Percentiles rank a stretch among this genome's conserved stretches.
Evolutionary conservation across 805 yeast genomes (phyloP).

Genomic region (Wickerhamomyces hampshirensis): DNA sequence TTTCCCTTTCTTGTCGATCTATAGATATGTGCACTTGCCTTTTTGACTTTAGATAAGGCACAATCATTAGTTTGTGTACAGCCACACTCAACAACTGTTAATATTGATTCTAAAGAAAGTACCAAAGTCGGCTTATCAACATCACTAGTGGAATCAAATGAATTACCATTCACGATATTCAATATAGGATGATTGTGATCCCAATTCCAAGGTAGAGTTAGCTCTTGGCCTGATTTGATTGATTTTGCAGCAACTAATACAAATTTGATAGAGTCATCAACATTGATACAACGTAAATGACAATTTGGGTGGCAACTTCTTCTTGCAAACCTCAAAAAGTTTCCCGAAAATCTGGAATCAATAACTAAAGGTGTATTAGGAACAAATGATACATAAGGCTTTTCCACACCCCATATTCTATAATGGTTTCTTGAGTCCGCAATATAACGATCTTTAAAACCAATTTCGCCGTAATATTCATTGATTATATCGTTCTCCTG

Average conservation of each 20-base stretch:
- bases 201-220: conserved; percentile 88
- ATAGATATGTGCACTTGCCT: conserved; percentile 53
- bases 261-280: conserved; percentile 42
- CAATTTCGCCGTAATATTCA: conserved; percentile 72
- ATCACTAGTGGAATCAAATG: conserved; percentile 51
- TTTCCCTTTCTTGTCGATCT: conserved; percentile 41
- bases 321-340: conserved; percentile 67
- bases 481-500: conserved; percentile 46
- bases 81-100: conserved; percentile 62
- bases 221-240: conserved; percentile 62
- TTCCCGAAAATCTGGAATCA: conserved; percentile 80
- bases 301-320: conserved; percentile 77
- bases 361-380: conserved; percentile 59
- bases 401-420: conserved; percentile 62
- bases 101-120: conserved; percentile 56
- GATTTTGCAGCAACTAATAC: conserved; percentile 51
- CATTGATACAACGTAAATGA: conserved; percentile 45
- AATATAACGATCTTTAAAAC: conserved; percentile 58
- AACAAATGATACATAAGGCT: conserved; percentile 53
- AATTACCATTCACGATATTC: conserved; percentile 37
- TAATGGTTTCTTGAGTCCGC: conserved; percentile 73
- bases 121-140: conserved; percentile 51
- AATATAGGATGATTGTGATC: conserved; percentile 71
- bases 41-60: conserved; percentile 53
- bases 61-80: conserved; percentile 49